These are phyloP conservation scores for Aspergillus baeticus DNA, from an alignment of 495 filamentous ascomycete genomes.

Conservation along the genomic window DNA sequence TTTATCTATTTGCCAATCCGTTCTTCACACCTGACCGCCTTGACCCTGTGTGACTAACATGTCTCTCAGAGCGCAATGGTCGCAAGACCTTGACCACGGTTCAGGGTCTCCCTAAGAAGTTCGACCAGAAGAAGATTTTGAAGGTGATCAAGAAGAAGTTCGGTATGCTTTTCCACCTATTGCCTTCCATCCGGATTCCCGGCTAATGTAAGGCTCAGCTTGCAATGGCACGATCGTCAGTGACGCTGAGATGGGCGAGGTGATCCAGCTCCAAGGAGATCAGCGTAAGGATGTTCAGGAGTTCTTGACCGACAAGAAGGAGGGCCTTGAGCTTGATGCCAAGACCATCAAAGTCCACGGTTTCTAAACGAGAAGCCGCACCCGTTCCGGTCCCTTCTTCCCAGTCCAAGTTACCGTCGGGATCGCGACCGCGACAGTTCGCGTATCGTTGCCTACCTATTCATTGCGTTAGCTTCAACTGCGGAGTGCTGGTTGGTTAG, in stretches of 20 bases:
- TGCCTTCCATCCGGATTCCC: background rate
- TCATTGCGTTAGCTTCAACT: slow-evolving; percentile 20
- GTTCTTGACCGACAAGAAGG: slow-evolving; percentile 93
- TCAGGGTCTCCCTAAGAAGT: slow-evolving; percentile 96
- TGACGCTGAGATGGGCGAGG: slow-evolving; percentile 97
- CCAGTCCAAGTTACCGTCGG: slow-evolving; percentile 40
- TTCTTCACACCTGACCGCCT: slow-evolving; percentile 8
- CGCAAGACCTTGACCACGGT: slow-evolving; percentile 99
- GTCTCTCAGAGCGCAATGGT: slow-evolving; percentile 91
- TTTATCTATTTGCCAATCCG: background rate
- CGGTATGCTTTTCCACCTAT: slow-evolving; percentile 55
- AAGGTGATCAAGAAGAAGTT: slow-evolving; percentile 99
- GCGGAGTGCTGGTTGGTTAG: slow-evolving; percentile 18
- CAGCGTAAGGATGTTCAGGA: slow-evolving; percentile 98
- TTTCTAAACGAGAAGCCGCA: slow-evolving; percentile 50
- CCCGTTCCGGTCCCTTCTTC: slow-evolving; percentile 45
- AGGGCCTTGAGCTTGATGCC: slow-evolving; percentile 84
- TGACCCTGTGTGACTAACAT: slow-evolving; percentile 22
- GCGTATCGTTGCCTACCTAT: slow-evolving; percentile 21
- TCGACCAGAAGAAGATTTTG: slow-evolving; percentile 98
- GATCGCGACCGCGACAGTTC: slow-evolving; percentile 34
- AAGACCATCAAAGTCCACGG: slow-evolving; percentile 92
- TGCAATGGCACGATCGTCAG: slow-evolving; percentile 99
- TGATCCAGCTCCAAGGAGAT: slow-evolving; percentile 99
- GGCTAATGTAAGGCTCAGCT: slow-evolving; percentile 52